phyloP scores from a whole-genome alignment of 208 protist genomes.

The Wallacemonas sp. region DNA sequence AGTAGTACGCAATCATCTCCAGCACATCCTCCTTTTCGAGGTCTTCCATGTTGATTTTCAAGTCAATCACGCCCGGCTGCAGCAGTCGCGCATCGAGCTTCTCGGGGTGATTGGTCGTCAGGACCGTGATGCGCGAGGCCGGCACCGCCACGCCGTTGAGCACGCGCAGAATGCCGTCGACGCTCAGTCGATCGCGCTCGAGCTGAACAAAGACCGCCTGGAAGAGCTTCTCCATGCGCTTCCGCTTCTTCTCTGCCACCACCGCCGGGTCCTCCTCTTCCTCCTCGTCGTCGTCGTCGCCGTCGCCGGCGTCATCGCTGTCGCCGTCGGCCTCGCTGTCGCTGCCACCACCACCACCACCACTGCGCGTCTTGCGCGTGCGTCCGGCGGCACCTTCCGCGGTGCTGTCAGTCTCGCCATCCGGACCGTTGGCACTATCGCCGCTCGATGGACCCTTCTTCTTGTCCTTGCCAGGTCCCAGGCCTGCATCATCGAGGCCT shows the following conservation, averaged over 20 bases:
- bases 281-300: conserved; percentile 24
- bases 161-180: conserved; percentile 85
- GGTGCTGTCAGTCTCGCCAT: not conserved
- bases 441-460: not conserved
- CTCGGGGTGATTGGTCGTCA: conserved; percentile 93
- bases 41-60: conserved; percentile 71
- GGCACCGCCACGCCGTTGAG: conserved; percentile 83
- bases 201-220: conserved; percentile 24
- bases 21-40: conserved; percentile 36
- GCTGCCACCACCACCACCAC: not conserved
- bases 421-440: not conserved
- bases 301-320: conserved; percentile 4
- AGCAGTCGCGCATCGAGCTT: conserved; percentile 66
- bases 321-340: conserved; percentile 19
- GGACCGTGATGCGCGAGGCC: conserved; percentile 84
- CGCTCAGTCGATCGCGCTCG: conserved; percentile 61
- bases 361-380: no score
- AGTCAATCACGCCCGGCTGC: conserved; percentile 62
- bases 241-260: not conserved
- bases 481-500: not conserved
- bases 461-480: not conserved
- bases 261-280: conserved; percentile 17
- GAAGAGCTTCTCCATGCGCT: conserved; percentile 19
- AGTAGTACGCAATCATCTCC: conserved; percentile 74
- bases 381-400: no score